Evolutionary conservation across 2,329 filamentous ascomycete species (phyloP).

Genomic region (Colletotrichum aenigma): DNA sequence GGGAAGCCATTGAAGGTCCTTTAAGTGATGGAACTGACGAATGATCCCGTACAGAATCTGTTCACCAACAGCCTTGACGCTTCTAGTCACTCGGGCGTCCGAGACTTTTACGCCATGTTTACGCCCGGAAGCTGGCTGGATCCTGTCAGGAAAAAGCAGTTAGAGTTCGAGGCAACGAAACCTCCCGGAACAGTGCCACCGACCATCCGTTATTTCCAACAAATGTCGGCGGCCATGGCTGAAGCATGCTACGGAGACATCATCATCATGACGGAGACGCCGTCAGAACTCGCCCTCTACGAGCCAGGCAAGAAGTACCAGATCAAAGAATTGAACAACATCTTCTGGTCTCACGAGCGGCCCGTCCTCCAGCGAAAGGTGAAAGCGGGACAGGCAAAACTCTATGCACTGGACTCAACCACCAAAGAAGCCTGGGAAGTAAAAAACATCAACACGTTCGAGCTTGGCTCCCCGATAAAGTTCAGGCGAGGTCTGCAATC

Average conservation of each 20-base stretch:
- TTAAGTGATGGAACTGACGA: background rate
- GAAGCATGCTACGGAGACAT: background rate
- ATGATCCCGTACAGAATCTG: background rate
- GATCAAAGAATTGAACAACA: background rate
- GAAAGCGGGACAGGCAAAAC: background rate
- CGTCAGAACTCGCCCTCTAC: background rate
- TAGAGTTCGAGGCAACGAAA: background rate
- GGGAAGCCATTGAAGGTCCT: background rate
- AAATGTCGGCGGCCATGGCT: background rate
- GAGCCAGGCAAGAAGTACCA: background rate
- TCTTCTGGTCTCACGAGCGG: background rate
- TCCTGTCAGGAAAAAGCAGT: background rate
- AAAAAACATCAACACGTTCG: background rate
- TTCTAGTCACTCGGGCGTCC: background rate
- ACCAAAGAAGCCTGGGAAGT: background rate
- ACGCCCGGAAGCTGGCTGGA: background rate
- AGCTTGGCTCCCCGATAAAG: background rate
- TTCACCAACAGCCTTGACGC: background rate
- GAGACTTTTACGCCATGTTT: background rate
- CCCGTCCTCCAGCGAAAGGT: background rate
- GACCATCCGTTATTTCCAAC: background rate
- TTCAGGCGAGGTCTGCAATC: background rate
- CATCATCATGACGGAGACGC: background rate
- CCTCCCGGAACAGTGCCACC: background rate
- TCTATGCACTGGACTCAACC: background rate